Conservation (phyloP, 306 rosid species). For the Amphicarpaea edgeworthii region DNA sequence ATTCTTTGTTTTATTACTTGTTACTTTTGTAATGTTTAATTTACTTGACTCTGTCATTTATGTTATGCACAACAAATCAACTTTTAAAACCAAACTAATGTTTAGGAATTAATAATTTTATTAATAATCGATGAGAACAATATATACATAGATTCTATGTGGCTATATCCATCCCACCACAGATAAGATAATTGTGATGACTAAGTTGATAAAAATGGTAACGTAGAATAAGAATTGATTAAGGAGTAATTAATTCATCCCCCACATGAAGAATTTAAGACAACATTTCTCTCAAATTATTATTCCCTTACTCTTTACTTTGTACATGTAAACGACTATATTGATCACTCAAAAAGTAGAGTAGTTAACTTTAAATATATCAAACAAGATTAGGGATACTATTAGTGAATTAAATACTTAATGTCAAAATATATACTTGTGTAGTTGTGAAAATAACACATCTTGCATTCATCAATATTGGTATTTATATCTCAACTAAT, state of each 20-base stretch:
- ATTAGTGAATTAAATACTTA: too few species aligned
- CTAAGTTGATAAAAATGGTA: background rate
- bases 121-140: too few species aligned
- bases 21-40: too few species aligned
- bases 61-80: too few species aligned
- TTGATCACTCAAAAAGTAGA: background rate
- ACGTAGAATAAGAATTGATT: too few species aligned
- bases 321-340: background rate
- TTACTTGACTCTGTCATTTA: too few species aligned
- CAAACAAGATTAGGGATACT: background rate
- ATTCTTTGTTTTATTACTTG: too few species aligned
- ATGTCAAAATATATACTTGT: background rate
- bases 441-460: background rate
- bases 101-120: too few species aligned
- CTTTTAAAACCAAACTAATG: too few species aligned
- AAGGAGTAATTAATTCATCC: too few species aligned
- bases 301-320: background rate
- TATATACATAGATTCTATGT: too few species aligned
- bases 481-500: background rate
- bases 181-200: background rate
- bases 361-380: background rate
- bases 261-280: conserved; percentile 28
- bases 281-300: background rate
- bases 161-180: conserved; percentile 25
- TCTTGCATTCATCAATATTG: background rate